Base-by-base conservation (phyloP, 2,329 filamentous ascomycete species). In the Cladorrhinum sp. region DNA sequence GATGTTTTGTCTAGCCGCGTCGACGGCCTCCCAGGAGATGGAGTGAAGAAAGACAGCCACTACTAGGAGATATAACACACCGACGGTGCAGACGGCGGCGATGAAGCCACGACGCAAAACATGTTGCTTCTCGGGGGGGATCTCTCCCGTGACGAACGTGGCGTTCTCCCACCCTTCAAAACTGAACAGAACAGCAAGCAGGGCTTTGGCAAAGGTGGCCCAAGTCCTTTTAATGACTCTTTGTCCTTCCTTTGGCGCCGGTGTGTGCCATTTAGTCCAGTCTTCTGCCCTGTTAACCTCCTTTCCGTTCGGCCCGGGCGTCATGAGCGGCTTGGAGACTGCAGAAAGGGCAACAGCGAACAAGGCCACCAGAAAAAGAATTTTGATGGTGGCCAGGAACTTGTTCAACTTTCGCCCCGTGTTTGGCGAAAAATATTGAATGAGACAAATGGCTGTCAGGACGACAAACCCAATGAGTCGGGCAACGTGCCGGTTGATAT, bases 151-250 rank as follows among this genome's bases (percentile, higher is more conserved):
- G 8, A 54, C 51, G 36, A 54, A 54, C 29, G 51, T 54, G 18
- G 51, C 51, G 13, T 54, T 54, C 36, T 54, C 51, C 51, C 51
- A 54, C 18, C 51, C 51, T 13, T 54, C 51, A 38, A 54, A 54
- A 5, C 25, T 36, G 29, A 54, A 54, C 2, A 54, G 51, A 16
- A 54, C 51, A 12, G 51, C 51, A n/a, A 54, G 29, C n/a, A 54
- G 22, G 1, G 51, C 51, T 20, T 54, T 54, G 22, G 51, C 51
- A 23, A 54, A 54, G 8, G 13, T 36, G 16, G 36, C 27, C 27
- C 27, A 32, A 6, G 27, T 32, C 12, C 12, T 32, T 12, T 6
- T 6, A 12, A 12, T 32, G 6, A 12, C 6, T 32, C 6, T 12
- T 32, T 12, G 6, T 6, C 27, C 27, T 6, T 32, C 27, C 27